phyloP scores from a whole-genome alignment of 352 stramenopile genomes.

The Globisporangium solare region DNA sequence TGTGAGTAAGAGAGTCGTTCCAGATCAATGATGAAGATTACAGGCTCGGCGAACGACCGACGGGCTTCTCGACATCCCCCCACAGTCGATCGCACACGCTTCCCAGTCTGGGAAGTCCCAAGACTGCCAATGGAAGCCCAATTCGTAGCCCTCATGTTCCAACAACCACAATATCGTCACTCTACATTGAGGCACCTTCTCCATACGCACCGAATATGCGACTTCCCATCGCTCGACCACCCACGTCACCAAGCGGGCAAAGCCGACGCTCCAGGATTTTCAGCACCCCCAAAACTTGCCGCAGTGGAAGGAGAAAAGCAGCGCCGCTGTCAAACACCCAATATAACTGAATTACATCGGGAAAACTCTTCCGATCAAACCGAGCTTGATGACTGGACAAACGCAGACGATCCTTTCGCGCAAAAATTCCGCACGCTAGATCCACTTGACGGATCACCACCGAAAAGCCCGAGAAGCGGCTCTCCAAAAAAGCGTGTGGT shows the following conservation, averaged over 20 bases:
- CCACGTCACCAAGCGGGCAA: constrained; percentile 44
- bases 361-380: background rate
- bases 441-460: constrained; percentile 23
- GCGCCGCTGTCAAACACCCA: constrained; percentile 50
- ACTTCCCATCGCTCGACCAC: constrained; percentile 38
- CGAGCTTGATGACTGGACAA: constrained; percentile 1
- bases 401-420: background rate
- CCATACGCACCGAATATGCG: constrained; percentile 40
- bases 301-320: constrained; percentile 38
- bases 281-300: constrained; percentile 57
- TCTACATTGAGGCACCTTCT: constrained; percentile 46
- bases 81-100: constrained; percentile 20
- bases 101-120: constrained; percentile 22
- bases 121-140: constrained; percentile 13
- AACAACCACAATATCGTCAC: constrained; percentile 52
- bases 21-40: constrained; percentile 1
- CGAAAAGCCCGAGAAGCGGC: constrained; percentile 23
- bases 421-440: constrained; percentile 20
- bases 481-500: constrained; percentile 29
- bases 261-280: constrained; percentile 43
- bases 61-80: constrained; percentile 1
- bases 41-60: background rate
- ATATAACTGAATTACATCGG: constrained; percentile 20
- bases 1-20: constrained; percentile 7
- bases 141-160: constrained; percentile 33